phyloP scores from a whole-genome alignment of 169 alveolate genomes.

The Neospora caninum region DNA sequence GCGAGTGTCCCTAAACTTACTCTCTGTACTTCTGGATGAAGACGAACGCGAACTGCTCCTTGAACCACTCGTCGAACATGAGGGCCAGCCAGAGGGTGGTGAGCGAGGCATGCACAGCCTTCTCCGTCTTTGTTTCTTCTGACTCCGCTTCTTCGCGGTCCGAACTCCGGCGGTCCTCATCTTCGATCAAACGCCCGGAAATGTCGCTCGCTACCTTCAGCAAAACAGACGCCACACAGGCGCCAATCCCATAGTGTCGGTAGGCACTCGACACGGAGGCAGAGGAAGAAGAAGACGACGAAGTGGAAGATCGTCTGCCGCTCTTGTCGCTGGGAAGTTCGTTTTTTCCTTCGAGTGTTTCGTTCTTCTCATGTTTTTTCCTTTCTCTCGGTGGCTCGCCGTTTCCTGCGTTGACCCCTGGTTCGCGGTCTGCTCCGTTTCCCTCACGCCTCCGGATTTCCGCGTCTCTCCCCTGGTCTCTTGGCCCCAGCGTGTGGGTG shows the following conservation, averaged over 20 bases:
- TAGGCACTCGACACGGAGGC: neutral
- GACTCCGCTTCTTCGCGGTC: neutral
- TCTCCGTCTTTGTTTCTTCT: neutral
- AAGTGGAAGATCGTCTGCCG: neutral
- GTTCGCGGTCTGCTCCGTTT: neutral
- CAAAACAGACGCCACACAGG: constrained; percentile 16
- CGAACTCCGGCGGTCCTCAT: neutral
- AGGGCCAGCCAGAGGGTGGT: constrained; percentile 44
- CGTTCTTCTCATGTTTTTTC: neutral
- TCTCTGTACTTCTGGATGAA: constrained; percentile 26
- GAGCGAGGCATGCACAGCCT: constrained; percentile 3
- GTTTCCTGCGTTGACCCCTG: neutral
- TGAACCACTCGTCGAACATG: constrained; percentile 46
- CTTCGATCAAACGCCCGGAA: neutral
- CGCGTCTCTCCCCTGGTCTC: neutral
- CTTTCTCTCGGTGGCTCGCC: neutral
- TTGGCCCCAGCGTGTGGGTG: neutral
- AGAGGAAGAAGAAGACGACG: neutral
- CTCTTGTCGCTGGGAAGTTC: neutral
- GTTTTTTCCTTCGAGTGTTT: neutral
- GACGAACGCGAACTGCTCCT: constrained; percentile 45
- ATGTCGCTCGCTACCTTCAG: constrained; percentile 28
- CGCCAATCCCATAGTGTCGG: neutral
- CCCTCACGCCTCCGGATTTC: neutral
- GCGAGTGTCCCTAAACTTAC: neutral